Percentiles rank a stretch among this genome's conserved stretches.
These are phyloP conservation scores for Protea cynaroides DNA, from an alignment of 164 flowering plant species.

Conservation along the genomic window DNA sequence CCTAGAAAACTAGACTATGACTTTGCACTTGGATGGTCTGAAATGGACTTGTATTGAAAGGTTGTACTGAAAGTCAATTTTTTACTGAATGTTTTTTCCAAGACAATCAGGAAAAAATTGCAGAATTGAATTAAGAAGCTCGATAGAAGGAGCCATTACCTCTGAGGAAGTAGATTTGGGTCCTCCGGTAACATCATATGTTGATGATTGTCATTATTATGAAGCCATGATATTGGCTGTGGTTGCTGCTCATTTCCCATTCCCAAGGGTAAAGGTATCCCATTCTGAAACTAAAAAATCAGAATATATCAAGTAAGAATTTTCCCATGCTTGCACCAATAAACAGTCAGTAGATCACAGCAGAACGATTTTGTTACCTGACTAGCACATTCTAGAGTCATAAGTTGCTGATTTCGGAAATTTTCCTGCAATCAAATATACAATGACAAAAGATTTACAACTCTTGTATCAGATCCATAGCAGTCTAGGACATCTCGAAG, in stretches of 20 bases:
- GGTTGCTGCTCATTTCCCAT: conserved; percentile 41
- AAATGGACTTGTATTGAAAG: no score
- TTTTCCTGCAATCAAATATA: conserved; percentile 29
- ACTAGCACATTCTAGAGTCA: conserved; percentile 37
- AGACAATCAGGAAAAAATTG: neutral
- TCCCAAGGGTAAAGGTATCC: conserved; percentile 50
- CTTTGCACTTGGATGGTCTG: neutral
- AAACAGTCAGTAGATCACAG: neutral
- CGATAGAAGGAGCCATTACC: conserved; percentile 26
- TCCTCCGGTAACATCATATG: conserved; percentile 40
- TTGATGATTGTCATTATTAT: conserved; percentile 44
- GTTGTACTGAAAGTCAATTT: no score
- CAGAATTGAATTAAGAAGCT: neutral
- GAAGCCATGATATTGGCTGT: conserved; percentile 57
- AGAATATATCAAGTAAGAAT: conserved; percentile 1
- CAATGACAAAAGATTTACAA: no score
- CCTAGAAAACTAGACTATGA: neutral
- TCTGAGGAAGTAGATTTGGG: conserved; percentile 38
- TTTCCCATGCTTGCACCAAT: neutral
- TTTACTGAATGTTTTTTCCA: no score
- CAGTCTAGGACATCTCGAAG: no score
- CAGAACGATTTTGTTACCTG: conserved; percentile 35
- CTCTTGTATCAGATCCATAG: no score
- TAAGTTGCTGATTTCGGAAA: conserved; percentile 30
- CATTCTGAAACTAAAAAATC: conserved; percentile 45